phyloP scores from a whole-genome alignment of 257 asterid species.

The Solanum tacnaense region DNA sequence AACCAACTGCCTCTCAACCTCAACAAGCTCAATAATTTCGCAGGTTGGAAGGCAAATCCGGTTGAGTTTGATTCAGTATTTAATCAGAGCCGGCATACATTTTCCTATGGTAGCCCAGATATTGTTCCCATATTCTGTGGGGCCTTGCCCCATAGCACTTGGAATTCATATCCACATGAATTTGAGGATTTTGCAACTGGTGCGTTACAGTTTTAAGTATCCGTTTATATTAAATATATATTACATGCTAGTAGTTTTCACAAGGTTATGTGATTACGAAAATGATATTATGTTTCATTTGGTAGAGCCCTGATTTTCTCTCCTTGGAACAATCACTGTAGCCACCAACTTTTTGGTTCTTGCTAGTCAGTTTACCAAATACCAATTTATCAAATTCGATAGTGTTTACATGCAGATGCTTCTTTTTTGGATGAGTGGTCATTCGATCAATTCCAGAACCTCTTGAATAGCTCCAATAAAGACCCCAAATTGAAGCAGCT shows the following conservation, averaged over 20 bases:
- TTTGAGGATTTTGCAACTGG: conserved; percentile 98
- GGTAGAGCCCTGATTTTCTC: background rate
- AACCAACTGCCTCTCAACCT: background rate
- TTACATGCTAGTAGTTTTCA: background rate
- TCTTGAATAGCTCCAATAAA: conserved; percentile 67
- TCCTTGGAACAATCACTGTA: background rate
- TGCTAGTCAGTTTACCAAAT: background rate
- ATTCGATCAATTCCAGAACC: conserved; percentile 69
- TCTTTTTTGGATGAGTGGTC: conserved; percentile 99
- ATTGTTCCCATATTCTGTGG: conserved; percentile 87
- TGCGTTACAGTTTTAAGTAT: conserved; percentile 17
- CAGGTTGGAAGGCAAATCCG: conserved; percentile 98
- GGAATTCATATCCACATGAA: conserved; percentile 77
- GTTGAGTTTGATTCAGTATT: conserved; percentile 98
- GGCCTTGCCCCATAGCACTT: conserved; percentile 80
- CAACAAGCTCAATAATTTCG: background rate
- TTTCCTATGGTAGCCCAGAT: conserved; percentile 95
- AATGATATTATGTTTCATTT: background rate
- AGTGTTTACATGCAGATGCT: conserved; percentile 65
- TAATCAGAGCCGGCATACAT: conserved; percentile 81
- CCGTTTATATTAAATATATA: background rate
- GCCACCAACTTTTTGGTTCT: background rate
- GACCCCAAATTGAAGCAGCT: conserved; percentile 65
- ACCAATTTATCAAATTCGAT: background rate
- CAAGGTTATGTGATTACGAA: background rate